These are phyloP conservation scores for Spiraea crenata DNA, from an alignment of 331 rosid species.

Conservation along the genomic window DNA sequence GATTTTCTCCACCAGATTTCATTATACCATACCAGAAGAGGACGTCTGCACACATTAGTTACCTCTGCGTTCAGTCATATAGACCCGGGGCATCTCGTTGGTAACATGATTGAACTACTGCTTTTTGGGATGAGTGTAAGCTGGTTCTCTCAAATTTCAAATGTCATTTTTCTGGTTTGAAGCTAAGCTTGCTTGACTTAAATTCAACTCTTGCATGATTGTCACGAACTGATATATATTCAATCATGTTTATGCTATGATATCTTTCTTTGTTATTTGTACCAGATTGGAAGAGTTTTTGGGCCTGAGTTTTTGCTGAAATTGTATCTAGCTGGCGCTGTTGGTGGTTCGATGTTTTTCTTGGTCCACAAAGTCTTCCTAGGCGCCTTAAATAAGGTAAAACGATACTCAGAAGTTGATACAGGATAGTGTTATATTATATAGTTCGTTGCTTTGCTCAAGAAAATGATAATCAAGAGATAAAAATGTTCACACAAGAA, in stretches of 20 bases:
- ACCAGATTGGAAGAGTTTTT: constrained; percentile 61
- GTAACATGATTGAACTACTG: constrained; percentile 83
- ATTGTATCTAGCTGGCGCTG: constrained; percentile 81
- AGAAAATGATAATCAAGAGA: constrained; percentile 3
- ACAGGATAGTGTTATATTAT: too few species aligned
- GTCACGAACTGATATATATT: not conserved
- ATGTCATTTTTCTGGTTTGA: too few species aligned
- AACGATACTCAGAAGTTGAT: too few species aligned
- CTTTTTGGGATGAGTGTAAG: constrained; percentile 78
- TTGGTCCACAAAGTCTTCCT: constrained; percentile 54
- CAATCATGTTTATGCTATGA: constrained; percentile 1
- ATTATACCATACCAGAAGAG: constrained; percentile 55
- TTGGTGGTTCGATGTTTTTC: constrained; percentile 74
- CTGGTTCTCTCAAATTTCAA: constrained; percentile 27
- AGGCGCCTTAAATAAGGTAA: constrained; percentile 67
- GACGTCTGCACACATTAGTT: constrained; percentile 80
- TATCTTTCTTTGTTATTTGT: constrained; percentile 22
- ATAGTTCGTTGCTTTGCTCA: constrained; percentile 19
- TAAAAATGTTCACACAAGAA: not conserved
- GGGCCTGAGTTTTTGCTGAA: constrained; percentile 73
- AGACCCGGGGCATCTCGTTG: constrained; percentile 49
- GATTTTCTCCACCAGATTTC: constrained; percentile 61
- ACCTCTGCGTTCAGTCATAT: constrained; percentile 88
- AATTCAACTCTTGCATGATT: not conserved
- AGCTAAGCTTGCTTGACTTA: too few species aligned